Evolutionary conservation across 768 basidiomycete species (phyloP), one percentile per base, ranked within the genome.

Genomic region (Cubamyces lactineus): DNA sequence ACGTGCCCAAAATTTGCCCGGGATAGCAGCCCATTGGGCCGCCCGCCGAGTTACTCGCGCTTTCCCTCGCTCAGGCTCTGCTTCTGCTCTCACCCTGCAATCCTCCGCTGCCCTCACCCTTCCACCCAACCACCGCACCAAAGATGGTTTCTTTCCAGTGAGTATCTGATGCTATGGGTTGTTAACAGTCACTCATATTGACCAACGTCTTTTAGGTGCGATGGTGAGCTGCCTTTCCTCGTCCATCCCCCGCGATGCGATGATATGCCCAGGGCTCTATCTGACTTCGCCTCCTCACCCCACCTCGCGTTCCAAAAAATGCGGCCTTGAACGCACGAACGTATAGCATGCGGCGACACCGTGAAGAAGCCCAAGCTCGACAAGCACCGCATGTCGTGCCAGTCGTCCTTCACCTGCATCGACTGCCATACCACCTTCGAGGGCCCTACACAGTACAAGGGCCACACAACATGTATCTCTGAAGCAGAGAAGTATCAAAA

Each of bases 401-500:
- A 86, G 57, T 67, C 83, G 2, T 84, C 87, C 7, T 90, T 92
- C 67, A 90, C 90, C 69, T 92, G 91, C 71, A 85, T 94, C 70
- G 94, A 97, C 71, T 97, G 94, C 74, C 88, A 86, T n/a, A 89
- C 81, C 52, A 89, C 91, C 0, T 97, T 96, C 76, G 77, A 84
- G 24, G 81, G 82, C 7, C 91, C 92, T 2, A 79, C 80, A 9
- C 86, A 94, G 62, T 96, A 86, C 79, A 94, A 92, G 74, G 77
- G 76, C 0, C 91, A 97, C 71, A 95, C 90, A 11, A 79, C 84
- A 30, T 97, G 95, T 73, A 86, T 97, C 46, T 86, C 83, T 63
- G 95, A 97, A 75, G 95, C 92, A 2, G 92, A 97, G 74, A 97
- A 96, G 73, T 96, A 97, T 70, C 86, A 97, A 78, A 93, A 93